Percentiles rank a stretch among this genome's conserved stretches.
These are phyloP conservation scores for Ascoidea tarda DNA, from an alignment of 805 yeast genomes.

Conservation along the genomic window DNA sequence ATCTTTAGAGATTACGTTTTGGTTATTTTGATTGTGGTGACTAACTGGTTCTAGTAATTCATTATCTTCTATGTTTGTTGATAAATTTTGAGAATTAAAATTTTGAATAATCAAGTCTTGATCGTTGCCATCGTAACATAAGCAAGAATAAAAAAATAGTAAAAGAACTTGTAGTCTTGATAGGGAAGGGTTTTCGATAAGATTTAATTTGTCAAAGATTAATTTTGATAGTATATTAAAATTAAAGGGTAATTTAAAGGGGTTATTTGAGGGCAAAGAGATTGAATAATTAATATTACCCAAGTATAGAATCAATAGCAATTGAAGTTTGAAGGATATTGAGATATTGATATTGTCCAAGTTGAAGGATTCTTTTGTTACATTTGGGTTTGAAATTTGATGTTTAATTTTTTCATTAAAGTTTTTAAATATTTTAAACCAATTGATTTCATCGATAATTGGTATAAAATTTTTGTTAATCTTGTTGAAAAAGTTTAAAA, in stretches of 20 bases:
- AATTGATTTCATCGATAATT: conserved; percentile 4
- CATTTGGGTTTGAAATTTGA: too few species aligned
- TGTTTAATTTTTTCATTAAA: conserved; percentile 4
- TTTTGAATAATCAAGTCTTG: conserved; percentile 23
- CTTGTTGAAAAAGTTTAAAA: conserved; percentile 4
- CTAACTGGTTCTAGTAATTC: conserved; percentile 25
- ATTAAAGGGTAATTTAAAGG: background rate
- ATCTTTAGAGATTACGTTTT: conserved; percentile 5
- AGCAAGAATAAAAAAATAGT: conserved; percentile 32
- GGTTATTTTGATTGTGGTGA: conserved; percentile 20
- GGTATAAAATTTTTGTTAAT: conserved; percentile 3
- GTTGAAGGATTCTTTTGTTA: background rate
- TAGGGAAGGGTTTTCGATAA: conserved; percentile 27
- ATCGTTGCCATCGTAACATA: conserved; percentile 27
- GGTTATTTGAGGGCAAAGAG: background rate
- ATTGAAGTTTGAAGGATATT: conserved; percentile 6
- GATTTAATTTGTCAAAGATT: conserved; percentile 32
- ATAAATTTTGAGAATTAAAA: background rate
- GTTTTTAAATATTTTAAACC: conserved; percentile 5
- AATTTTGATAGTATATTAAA: background rate
- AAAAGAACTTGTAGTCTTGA: conserved; percentile 36
- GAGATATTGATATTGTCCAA: conserved; percentile 4
- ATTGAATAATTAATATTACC: conserved; percentile 9
- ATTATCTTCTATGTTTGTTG: conserved; percentile 1
- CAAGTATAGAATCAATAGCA: conserved; percentile 5